Evolutionary conservation across 2,329 filamentous ascomycete genomes (phyloP), one percentile per base, ranked within the genome.

Genomic region (Neonectria faginata): DNA sequence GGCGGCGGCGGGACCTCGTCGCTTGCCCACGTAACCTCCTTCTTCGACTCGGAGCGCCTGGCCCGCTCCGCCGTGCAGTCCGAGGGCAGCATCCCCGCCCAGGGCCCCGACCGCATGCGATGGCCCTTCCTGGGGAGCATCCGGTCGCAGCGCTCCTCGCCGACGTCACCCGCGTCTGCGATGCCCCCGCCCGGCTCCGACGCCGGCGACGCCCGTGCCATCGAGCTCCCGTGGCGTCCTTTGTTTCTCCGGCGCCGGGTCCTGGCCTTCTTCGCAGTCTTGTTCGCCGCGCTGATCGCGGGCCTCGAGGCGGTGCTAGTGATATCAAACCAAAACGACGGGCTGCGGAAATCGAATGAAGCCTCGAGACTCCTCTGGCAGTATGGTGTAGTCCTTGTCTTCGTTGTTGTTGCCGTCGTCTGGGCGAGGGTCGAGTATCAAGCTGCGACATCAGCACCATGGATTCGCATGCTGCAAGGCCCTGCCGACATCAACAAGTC

Each of bases 351-450:
- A 9, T 74, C 68, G 0, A 66, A 70, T 31, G 57, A 69, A 20
- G 66, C 65, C 16, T 67, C 74, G 8, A 75, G 78, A 31, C 80
- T 80, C 36, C 55, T 80, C 27, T 81, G 79, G 76, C 76, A 79
- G 54, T 79, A 79, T 56, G 75, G 73, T 12, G 76, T 76, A 2
- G 75, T 77, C 0, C 72, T 77, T 10, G 60, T 81, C 12, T 69
- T 81, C 50, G 74, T 74, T 4, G 55, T 79, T 0, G 65, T 79
- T 16, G 75, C 77, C 5, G 75, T 73, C 12, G 39, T 76, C 9
- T 82, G 80, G 79, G 67, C 67, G 10, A 73, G 79, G 16, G 78
- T 79, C 10, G 80, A 82, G 52, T 79, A 77, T 57, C 80, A 82
- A 62, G 71, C 77, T n/a, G 78, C 78, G 44, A 67, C 72, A 10